Conservation (phyloP, 1,284 basidiomycete species). For the Stygiomarasmius scandens region DNA sequence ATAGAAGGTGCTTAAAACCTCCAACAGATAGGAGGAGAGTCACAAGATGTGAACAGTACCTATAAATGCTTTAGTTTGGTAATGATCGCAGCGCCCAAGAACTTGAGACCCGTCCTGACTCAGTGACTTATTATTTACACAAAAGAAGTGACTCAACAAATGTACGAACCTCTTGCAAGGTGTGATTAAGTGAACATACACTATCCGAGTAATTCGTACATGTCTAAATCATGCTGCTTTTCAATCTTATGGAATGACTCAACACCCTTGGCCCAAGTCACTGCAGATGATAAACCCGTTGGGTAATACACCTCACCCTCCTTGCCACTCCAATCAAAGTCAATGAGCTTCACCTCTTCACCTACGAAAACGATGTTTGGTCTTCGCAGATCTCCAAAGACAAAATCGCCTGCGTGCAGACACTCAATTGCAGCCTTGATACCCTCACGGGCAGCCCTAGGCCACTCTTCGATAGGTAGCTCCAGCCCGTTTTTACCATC, state of each 20-base stretch:
- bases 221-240: neutral
- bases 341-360: constrained; percentile 7
- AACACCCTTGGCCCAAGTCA: neutral
- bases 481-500: neutral
- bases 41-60: no score
- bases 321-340: constrained; percentile 17
- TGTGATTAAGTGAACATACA: no score
- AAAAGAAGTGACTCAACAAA: no score
- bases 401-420: constrained; percentile 8
- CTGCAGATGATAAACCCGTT: neutral
- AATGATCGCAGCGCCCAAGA: no score
- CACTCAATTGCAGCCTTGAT: constrained; percentile 2
- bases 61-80: no score
- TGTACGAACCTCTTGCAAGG: no score
- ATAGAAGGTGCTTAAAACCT: no score
- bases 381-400: constrained; percentile 16
- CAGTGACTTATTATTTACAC: no score
- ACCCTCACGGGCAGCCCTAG: neutral
- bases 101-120: no score
- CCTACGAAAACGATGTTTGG: constrained; percentile 12
- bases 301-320: neutral
- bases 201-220: no score
- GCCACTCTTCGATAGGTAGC: neutral
- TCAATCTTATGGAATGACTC: neutral
- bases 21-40: no score